Conservation (phyloP, 371 early-diverging fungal species). For the Rhizomucor pusillus region DNA sequence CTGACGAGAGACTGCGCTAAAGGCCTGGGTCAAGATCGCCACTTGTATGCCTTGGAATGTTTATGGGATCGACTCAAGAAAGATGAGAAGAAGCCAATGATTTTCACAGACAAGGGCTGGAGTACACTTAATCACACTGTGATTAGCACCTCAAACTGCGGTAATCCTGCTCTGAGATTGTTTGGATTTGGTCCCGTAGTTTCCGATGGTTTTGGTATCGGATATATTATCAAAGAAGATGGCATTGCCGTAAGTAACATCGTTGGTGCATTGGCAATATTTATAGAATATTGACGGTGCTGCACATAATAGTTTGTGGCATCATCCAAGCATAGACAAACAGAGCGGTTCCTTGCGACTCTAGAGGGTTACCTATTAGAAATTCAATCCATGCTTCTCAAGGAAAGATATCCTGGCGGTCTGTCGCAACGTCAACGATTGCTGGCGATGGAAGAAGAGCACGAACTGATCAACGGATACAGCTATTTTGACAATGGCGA, state of each 20-base stretch:
- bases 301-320: slow-evolving; percentile 38
- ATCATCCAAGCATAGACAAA: slow-evolving; percentile 59
- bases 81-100: slow-evolving; percentile 58
- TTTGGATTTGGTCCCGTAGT: slow-evolving; percentile 94
- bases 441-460: slow-evolving; percentile 39
- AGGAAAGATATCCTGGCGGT: slow-evolving; percentile 50
- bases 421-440: slow-evolving; percentile 41
- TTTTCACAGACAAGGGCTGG: slow-evolving; percentile 74
- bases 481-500: slow-evolving; percentile 56
- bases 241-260: slow-evolving; percentile 46
- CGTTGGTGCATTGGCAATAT: too few relatives aligned
- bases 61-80: slow-evolving; percentile 45
- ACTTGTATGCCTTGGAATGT: slow-evolving; percentile 76
- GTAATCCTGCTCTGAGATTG: slow-evolving; percentile 77
- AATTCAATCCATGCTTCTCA: slow-evolving; percentile 35
- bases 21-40: slow-evolving; percentile 84
- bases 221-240: slow-evolving; percentile 85
- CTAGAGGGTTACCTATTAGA: slow-evolving; percentile 42
- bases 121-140: slow-evolving; percentile 66
- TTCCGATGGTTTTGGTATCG: slow-evolving; percentile 87
- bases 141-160: slow-evolving; percentile 86
- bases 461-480: slow-evolving; percentile 38
- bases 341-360: slow-evolving; percentile 46
- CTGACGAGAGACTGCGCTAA: slow-evolving; percentile 74
- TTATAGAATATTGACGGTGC: too few relatives aligned